phyloP scores from a whole-genome alignment of 2,329 filamentous ascomycete genomes.

The Penicillium sp. region DNA sequence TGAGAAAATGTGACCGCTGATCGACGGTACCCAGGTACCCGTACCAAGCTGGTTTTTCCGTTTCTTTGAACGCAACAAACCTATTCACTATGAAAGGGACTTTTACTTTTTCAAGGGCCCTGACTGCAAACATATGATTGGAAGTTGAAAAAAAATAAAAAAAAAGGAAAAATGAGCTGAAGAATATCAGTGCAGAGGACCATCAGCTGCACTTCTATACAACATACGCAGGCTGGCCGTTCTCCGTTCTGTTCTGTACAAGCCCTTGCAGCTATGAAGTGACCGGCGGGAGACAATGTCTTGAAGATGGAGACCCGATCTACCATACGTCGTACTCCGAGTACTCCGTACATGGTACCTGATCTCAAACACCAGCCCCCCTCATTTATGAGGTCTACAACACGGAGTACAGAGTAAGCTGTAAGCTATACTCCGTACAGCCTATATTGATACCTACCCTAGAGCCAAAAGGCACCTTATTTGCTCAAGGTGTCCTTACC shows the following conservation, averaged over 20 bases:
- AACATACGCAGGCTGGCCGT: neutral
- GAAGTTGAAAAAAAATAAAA: neutral
- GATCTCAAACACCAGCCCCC: slow-evolving; percentile 4
- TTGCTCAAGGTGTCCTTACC: neutral
- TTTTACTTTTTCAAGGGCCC: neutral
- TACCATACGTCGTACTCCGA: neutral
- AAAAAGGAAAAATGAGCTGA: neutral
- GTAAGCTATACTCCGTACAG: neutral
- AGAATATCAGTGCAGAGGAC: slow-evolving; percentile 1
- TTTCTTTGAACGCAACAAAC: slow-evolving; percentile 5
- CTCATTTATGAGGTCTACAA: neutral
- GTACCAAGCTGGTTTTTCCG: neutral
- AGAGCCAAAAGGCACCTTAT: neutral
- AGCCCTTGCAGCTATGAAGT: slow-evolving; percentile 15
- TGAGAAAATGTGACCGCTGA: slow-evolving; percentile 8
- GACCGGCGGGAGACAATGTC: slow-evolving; percentile 4
- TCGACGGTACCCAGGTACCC: slow-evolving; percentile 4
- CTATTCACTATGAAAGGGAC: neutral
- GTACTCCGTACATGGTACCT: neutral
- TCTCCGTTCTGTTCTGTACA: neutral
- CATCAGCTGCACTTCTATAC: slow-evolving; percentile 1
- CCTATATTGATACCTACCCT: neutral
- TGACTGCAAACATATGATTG: neutral
- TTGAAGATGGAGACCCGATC: slow-evolving; percentile 7
- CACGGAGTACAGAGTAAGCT: neutral